These are phyloP conservation scores for Lizonia empirigonia DNA, from an alignment of 2,329 filamentous ascomycete genomes.

Conservation along the genomic window DNA sequence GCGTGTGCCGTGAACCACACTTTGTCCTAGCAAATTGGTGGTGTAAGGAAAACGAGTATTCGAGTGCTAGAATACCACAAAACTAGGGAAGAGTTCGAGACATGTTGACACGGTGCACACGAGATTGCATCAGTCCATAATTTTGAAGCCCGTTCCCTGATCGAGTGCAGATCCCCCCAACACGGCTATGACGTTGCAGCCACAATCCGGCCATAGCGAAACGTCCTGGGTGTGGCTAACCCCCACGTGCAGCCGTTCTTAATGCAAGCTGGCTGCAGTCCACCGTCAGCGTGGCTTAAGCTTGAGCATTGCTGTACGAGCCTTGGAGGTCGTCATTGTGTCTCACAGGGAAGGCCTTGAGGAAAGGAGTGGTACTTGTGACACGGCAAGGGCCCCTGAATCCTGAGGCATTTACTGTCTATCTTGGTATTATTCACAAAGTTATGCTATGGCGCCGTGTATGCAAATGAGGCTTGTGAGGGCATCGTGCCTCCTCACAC, in stretches of 20 bases:
- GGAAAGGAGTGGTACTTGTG: not conserved
- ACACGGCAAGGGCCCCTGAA: conserved; percentile 3
- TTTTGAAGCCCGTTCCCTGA: conserved; percentile 33
- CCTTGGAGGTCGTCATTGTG: not conserved
- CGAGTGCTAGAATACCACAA: not conserved
- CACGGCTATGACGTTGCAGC: conserved; percentile 30
- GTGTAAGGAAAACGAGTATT: not conserved
- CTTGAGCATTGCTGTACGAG: conserved; percentile 6
- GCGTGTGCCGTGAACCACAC: not conserved
- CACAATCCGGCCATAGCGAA: conserved; percentile 19
- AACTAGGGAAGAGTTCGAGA: not conserved
- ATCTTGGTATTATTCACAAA: conserved; percentile 2
- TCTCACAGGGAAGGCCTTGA: not conserved
- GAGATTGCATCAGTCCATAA: conserved; percentile 28
- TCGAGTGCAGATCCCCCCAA: conserved; percentile 26
- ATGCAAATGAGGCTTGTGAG: not conserved
- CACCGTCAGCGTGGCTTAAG: conserved; percentile 21
- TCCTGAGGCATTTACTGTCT: conserved; percentile 3
- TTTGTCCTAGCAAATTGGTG: not conserved
- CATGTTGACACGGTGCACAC: conserved; percentile 27
- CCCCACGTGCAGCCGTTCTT: conserved; percentile 26
- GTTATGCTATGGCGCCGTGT: conserved; percentile 5
- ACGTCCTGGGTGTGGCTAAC: not conserved
- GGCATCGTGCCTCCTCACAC: not conserved
- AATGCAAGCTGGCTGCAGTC: not conserved